Evolutionary conservation across 345 rosid genomes (phyloP).

Genomic region (Linum tenue): DNA sequence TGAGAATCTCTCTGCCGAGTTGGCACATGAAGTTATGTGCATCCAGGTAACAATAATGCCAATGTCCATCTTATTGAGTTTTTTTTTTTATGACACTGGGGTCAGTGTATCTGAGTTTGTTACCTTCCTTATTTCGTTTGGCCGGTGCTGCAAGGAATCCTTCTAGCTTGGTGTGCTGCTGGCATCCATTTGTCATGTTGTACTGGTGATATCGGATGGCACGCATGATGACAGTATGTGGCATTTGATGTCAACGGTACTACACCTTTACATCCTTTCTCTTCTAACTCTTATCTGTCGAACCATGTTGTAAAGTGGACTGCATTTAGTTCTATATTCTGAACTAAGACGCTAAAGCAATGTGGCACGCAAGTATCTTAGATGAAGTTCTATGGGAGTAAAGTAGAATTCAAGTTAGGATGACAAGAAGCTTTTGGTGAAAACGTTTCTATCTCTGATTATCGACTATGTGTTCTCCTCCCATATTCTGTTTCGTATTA

Average conservation of each 20-base stretch:
- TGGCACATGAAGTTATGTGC: conserved; percentile 72
- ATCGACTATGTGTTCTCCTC: neutral
- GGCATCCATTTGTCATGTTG: conserved; percentile 68
- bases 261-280: conserved; percentile 7
- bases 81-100: neutral
- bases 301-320: neutral
- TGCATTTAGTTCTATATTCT: neutral
- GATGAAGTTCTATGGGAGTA: neutral
- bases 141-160: conserved; percentile 44
- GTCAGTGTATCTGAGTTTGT: conserved; percentile 6
- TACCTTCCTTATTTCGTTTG: conserved; percentile 21
- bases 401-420: neutral
- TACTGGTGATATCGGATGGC: conserved; percentile 79
- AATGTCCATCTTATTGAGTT: neutral
- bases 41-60: conserved; percentile 49
- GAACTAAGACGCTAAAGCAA: neutral
- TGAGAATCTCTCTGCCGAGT: conserved; percentile 63
- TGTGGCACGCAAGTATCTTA: neutral
- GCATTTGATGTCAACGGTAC: conserved; percentile 61
- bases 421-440: neutral
- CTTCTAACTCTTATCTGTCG: neutral
- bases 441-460: neutral
- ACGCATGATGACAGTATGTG: conserved; percentile 56
- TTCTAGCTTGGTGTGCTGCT: conserved; percentile 73
- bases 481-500: neutral